Conservation (phyloP, 78 protist genomes). For the Planoprotostelium fungivorum region DNA sequence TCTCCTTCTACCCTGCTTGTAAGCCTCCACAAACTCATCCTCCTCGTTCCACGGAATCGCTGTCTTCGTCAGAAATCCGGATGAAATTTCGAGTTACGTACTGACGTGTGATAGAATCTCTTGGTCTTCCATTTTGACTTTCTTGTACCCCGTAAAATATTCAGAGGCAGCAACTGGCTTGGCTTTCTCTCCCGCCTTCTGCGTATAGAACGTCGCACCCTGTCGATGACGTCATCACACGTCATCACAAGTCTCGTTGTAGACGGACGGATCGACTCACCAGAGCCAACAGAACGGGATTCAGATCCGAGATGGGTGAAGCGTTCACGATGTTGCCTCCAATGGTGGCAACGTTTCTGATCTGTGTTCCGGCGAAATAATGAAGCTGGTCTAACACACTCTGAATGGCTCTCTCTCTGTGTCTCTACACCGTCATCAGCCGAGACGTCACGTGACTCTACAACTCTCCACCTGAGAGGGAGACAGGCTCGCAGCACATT, state of each 20-base stretch:
- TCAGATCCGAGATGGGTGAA: conserved; percentile 84
- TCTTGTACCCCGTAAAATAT: conserved; percentile 61
- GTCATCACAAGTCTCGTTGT: background rate
- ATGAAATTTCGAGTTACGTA: background rate
- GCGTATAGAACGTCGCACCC: background rate
- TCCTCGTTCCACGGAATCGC: conserved; percentile 42
- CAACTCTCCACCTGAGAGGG: background rate
- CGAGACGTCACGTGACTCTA: too few relatives aligned
- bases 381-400: conserved; percentile 60
- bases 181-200: background rate
- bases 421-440: too few relatives aligned
- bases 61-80: background rate
- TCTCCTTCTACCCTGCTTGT: conserved; percentile 74
- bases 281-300: conserved; percentile 71
- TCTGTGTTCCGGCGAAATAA: conserved; percentile 84
- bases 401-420: background rate
- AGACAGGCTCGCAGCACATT: background rate
- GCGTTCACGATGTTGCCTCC: conserved; percentile 89
- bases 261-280: background rate
- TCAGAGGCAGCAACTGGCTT: conserved; percentile 10
- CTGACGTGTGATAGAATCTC: conserved; percentile 57
- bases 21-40: conserved; percentile 58
- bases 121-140: conserved; percentile 46
- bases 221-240: too few relatives aligned
- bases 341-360: conserved; percentile 81